Conservation (phyloP, 202 grass and related monocot genomes). For the Bolboschoenoplectus hybrid region DNA sequence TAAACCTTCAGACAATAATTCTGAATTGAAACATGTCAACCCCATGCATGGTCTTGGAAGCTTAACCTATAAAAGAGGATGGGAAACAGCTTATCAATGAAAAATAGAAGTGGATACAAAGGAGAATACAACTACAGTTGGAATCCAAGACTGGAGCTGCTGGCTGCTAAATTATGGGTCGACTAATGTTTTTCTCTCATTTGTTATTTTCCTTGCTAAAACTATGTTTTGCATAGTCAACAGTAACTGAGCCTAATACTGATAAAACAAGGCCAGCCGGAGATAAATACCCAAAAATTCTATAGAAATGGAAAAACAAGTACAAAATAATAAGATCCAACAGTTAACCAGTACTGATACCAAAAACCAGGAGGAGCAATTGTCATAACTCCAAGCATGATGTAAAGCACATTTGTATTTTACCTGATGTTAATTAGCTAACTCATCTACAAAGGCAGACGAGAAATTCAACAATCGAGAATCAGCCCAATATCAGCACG, state of each 20-base stretch:
- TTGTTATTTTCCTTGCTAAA: not conserved
- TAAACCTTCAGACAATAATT: not conserved
- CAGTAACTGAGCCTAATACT: not conserved
- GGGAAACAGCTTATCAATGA: not conserved
- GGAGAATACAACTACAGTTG: not conserved
- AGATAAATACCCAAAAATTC: slow-evolving; percentile 10
- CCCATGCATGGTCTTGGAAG: slow-evolving; percentile 21
- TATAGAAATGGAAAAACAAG: slow-evolving; percentile 1
- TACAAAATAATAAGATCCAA: not conserved
- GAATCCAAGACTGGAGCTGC: too few species aligned
- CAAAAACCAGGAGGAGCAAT: not conserved
- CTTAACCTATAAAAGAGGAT: not conserved
- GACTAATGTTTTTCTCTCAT: too few species aligned
- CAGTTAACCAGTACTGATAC: not conserved
- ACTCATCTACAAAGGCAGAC: not conserved
- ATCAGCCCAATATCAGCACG: slow-evolving; percentile 25
- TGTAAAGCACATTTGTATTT: not conserved
- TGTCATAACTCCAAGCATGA: not conserved
- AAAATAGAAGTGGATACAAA: not conserved
- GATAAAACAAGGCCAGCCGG: not conserved
- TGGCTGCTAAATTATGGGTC: too few species aligned
- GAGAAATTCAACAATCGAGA: slow-evolving; percentile 12
- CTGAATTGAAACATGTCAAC: not conserved
- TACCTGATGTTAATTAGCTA: slow-evolving; percentile 29
- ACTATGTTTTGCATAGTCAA: not conserved